Base-by-base conservation (phyloP, 2,329 filamentous ascomycete species). In the Aspergillus carbonarius region DNA sequence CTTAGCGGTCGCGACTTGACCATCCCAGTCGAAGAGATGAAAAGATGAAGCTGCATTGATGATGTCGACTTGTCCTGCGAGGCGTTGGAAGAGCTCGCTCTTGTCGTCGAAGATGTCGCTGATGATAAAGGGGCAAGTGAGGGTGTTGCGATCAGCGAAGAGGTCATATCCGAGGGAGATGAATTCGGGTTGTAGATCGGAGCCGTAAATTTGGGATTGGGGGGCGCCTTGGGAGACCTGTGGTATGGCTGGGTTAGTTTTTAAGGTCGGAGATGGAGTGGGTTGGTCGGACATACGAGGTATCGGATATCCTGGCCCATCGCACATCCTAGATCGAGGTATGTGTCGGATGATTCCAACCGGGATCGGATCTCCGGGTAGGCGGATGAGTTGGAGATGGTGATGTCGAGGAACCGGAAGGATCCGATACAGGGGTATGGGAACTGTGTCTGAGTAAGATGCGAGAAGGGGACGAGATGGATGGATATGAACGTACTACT, bases 31-130 rank as follows among this genome's bases (percentile, higher is more conserved):
- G 18, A 54, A 62, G 4, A 60, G 37, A 34, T 62, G 60, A 34
- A 62, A 50, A 23, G 60, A 62, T 18, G 46, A 60, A 3, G 54
- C 54, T 5, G 57, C 48, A n/a, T 62, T 60, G 32, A 62, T 40
- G 3, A 62, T 40, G 7, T 40, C 44, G 5, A 57, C 7, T 1
- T 44, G 32, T 1, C 34, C 46, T 0, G 4, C 8, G 0, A 58
- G 15, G 0, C 37, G 17, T 1, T 10, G 4, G n/a, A 56, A 1
- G 0, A 57, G 12, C 1, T 12, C 30, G 5, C 32, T 34, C 1
- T 15, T 25, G 18, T 47, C 17, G 8, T 54, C 37, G 25, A 62
- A 55, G 17, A 60, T 60, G n/a, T 62, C 57, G 3, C 54, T 39
- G 12, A 27, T 34, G 15, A 62, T 17, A 17, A 60, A 58, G 1